Conservation (phyloP, 768 basidiomycete genomes). For the Crassisporium funariophilum region DNA sequence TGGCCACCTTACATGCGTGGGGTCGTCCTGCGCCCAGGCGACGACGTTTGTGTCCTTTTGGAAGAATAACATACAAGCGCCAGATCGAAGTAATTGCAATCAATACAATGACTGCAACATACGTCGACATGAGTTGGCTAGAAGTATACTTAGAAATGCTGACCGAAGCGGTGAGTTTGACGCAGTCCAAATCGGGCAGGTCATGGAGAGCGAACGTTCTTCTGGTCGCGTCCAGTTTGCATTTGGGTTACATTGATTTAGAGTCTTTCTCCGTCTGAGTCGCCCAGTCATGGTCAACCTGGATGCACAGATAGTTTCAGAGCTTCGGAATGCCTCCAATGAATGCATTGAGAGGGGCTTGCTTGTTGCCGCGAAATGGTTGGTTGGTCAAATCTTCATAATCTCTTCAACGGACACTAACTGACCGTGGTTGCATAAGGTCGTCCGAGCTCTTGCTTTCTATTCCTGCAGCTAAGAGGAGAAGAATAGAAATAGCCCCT, state of each 20-base stretch:
- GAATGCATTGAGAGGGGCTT: slow-evolving; percentile 79
- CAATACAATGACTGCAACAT: background rate
- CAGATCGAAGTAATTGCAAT: slow-evolving; percentile 14
- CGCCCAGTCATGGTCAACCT: slow-evolving; percentile 21
- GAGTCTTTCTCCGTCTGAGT: too few species aligned
- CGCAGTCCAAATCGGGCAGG: too few species aligned
- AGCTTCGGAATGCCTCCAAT: slow-evolving; percentile 61
- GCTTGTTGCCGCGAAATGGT: slow-evolving; percentile 78
- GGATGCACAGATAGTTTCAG: slow-evolving; percentile 53
- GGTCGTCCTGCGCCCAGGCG: slow-evolving; percentile 8
- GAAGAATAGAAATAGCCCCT: slow-evolving; percentile 24
- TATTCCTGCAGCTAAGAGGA: slow-evolving; percentile 51
- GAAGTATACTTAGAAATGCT: background rate
- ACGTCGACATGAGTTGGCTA: background rate
- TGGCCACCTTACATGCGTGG: slow-evolving; percentile 54
- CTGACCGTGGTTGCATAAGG: slow-evolving; percentile 49
- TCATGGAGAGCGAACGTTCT: too few species aligned
- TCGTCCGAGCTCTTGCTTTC: slow-evolving; percentile 75
- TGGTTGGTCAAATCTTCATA: slow-evolving; percentile 18
- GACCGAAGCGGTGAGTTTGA: too few species aligned
- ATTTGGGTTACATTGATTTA: background rate
- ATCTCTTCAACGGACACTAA: slow-evolving; percentile 13
- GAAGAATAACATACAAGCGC: slow-evolving; percentile 37
- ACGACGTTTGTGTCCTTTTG: slow-evolving; percentile 8
- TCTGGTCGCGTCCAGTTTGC: too few species aligned